phyloP scores from a whole-genome alignment of 805 yeast species.

The Saccharomycopsis sp. region DNA sequence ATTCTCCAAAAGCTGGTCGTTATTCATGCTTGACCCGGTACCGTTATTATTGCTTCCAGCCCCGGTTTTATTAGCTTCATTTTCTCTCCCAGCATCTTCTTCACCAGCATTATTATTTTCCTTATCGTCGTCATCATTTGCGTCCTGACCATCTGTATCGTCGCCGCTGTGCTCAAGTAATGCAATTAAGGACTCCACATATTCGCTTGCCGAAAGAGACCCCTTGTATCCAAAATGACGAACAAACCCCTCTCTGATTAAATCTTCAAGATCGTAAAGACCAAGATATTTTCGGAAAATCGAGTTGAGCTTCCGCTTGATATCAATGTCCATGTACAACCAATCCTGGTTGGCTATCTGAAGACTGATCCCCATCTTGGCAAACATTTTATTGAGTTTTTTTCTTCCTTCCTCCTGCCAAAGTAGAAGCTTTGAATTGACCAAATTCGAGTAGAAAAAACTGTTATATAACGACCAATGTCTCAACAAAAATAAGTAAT shows the following conservation, averaged over 20 bases:
- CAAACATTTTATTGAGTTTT: conserved; percentile 82
- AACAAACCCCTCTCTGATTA: conserved; percentile 79
- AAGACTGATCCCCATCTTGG: conserved; percentile 91
- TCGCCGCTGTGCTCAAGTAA: conserved; percentile 55
- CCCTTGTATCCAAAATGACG: conserved; percentile 86
- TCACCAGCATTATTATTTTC: neutral
- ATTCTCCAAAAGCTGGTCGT: conserved; percentile 22
- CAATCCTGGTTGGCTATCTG: conserved; percentile 87
- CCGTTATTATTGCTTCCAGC: conserved; percentile 26
- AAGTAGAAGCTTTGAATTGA: conserved; percentile 75
- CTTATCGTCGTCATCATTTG: conserved; percentile 20
- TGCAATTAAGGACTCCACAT: conserved; percentile 83
- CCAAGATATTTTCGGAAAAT: conserved; percentile 68
- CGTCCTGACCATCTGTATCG: conserved; percentile 15
- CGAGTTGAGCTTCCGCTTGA: conserved; percentile 65
- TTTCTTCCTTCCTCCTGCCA: conserved; percentile 93
- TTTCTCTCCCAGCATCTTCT: conserved; percentile 7
- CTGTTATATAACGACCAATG: conserved; percentile 93
- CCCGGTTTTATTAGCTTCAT: neutral
- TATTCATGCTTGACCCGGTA: conserved; percentile 27
- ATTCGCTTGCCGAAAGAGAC: conserved; percentile 84
- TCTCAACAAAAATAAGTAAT: conserved; percentile 74
- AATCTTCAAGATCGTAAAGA: conserved; percentile 73
- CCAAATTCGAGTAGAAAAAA: conserved; percentile 84
- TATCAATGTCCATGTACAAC: conserved; percentile 78